A percentile compares a stretch with the other conserved stretches of the same genome.
phyloP scores from a whole-genome alignment of 768 basidiomycete genomes.

The Gyrodon lividus region DNA sequence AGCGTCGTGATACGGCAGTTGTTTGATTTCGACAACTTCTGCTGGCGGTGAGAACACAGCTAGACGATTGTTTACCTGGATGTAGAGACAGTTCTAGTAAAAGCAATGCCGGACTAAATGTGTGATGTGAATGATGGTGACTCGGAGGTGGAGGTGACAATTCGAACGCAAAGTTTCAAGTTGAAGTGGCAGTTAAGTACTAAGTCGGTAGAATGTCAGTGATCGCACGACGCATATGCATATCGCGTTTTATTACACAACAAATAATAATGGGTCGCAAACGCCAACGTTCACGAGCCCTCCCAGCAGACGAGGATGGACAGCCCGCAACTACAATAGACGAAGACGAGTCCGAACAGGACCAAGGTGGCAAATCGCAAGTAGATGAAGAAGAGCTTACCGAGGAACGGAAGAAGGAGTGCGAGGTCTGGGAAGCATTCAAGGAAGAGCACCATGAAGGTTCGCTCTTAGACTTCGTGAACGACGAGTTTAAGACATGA shows the following conservation, averaged over 20 bases:
- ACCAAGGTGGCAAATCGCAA: constrained; percentile 1
- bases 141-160: no score
- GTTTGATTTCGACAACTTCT: not conserved
- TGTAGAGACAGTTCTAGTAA: not conserved
- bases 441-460: constrained; percentile 82
- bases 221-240: not conserved
- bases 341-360: constrained; percentile 11
- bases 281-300: constrained; percentile 46
- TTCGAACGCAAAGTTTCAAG: no score
- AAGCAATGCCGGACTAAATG: not conserved
- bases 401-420: constrained; percentile 48
- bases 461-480: constrained; percentile 25
- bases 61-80: not conserved
- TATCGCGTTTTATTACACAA: constrained; percentile 8
- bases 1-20: no score
- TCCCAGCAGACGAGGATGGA: constrained; percentile 31
- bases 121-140: not conserved
- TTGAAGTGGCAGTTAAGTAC: no score
- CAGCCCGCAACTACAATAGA: constrained; percentile 17
- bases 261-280: constrained; percentile 38
- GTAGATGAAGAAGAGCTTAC: constrained; percentile 9
- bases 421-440: constrained; percentile 70
- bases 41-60: not conserved
- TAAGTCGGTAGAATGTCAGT: no score
- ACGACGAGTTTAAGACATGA: not conserved